Evolutionary conservation across 805 yeast species (phyloP), one percentile per base, ranked within the genome.

Genomic region (Pichia rugopelliculosa): DNA sequence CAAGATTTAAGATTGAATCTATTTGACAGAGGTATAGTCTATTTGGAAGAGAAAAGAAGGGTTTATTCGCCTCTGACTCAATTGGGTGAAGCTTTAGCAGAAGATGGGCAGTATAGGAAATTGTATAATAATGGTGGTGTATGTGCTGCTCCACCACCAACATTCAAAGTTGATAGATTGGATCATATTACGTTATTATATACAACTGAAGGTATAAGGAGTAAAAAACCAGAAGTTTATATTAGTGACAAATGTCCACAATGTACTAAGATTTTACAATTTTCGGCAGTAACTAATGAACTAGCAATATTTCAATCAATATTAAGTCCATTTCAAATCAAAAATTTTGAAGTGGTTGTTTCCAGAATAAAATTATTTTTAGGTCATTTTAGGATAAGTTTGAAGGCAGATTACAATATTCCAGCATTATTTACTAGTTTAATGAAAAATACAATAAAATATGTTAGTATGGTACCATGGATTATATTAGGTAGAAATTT

Each of bases 231-330:
- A 15, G 34, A 30, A n/a, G 18, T 36, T 17, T 36, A 44, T 20
- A 2, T 45, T 9, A 18, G n/a, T 8, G 49, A 46, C 20, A 10
- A 27, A 26, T 46, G 49, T 30, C 36, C 42, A 27, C 49, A 46
- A 27, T 46, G 49, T 26, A 37, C 24, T 20, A 7, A 30, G 3
- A 11, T 7, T 2, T n/a, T 45, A 6, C 25, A 24, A 6, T 36
- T 34, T 15, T 30, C 18, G 2, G 34, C 34, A 30, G 9, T 15
- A 4, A 30, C 34, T 5, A 30, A 30, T n/a, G 34, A 30, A 15
- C 2, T n/a, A 15, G 7, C n/a, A 30, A 15, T 30, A n/a, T 2
- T 30, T 30, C 18, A 30, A 6, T 15, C 6, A n/a, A 30, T 30
- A 30, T n/a, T 30, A 30, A 15, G 10, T 3, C 18, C 34, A 15